Percentiles rank a stretch among this genome's conserved stretches.
Conservation (phyloP, 371 early-diverging fungal species). For the Rhizomucor miehei region DNA sequence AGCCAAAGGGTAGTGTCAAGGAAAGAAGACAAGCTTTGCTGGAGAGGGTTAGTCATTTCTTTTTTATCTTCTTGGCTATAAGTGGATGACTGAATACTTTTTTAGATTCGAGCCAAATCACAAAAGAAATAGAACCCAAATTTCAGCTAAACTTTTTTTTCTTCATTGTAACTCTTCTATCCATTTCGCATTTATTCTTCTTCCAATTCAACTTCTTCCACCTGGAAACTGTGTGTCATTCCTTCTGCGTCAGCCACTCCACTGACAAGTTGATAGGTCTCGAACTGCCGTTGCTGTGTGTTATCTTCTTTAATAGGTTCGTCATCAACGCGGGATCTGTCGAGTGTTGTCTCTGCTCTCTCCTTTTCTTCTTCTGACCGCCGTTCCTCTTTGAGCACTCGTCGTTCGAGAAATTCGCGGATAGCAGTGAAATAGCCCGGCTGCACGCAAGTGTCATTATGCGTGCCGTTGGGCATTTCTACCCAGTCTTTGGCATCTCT, state of each 20-base stretch:
- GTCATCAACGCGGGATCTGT: background rate
- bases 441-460: conserved; percentile 92
- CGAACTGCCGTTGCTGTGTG: conserved; percentile 1
- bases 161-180: conserved; percentile 11
- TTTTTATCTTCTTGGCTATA: background rate
- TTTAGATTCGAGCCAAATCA: conserved; percentile 17
- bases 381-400: conserved; percentile 20
- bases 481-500: conserved; percentile 49
- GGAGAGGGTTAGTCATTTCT: conserved; percentile 29
- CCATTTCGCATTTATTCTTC: conserved; percentile 12
- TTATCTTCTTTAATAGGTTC: background rate
- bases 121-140: conserved; percentile 5
- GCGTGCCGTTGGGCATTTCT: conserved; percentile 76
- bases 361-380: conserved; percentile 10
- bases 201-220: conserved; percentile 33
- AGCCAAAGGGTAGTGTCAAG: conserved; percentile 27
- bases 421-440: conserved; percentile 83
- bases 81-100: background rate
- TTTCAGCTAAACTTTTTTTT: conserved; percentile 10
- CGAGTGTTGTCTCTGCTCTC: conserved; percentile 8
- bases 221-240: conserved; percentile 27
- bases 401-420: conserved; percentile 30
- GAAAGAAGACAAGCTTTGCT: conserved; percentile 35
- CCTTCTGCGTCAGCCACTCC: conserved; percentile 35
- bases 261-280: conserved; percentile 35